Evolutionary conservation across 331 rosid species (phyloP).

Genomic region (Malus hybrid): DNA sequence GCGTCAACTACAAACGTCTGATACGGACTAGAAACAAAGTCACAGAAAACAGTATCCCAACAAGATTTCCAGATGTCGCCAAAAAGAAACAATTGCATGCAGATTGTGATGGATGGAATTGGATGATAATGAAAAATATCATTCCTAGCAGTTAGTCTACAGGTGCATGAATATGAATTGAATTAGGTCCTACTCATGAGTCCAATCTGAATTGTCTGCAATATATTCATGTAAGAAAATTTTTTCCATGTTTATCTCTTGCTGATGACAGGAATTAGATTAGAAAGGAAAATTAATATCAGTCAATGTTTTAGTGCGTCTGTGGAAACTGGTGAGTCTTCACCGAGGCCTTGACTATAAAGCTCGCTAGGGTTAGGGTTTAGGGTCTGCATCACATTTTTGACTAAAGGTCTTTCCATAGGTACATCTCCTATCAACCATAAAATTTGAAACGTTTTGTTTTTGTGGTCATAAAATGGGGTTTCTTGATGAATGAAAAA

Average conservation of each 20-base stretch:
- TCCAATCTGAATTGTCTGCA: neutral
- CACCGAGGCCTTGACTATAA: too few species aligned
- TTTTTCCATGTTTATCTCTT: neutral
- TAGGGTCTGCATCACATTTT: too few species aligned
- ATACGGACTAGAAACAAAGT: neutral
- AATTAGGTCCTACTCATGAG: neutral
- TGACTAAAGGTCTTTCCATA: too few species aligned
- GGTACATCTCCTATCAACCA: too few species aligned
- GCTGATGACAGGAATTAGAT: neutral
- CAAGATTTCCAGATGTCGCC: neutral
- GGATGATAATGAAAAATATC: too few species aligned
- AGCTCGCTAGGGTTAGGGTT: too few species aligned
- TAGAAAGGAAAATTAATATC: neutral
- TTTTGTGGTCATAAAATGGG: too few species aligned
- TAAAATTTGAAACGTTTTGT: too few species aligned
- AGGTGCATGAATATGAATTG: neutral
- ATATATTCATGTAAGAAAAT: neutral
- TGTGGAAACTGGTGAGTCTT: too few species aligned
- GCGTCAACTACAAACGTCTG: too few species aligned
- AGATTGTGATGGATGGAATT: neutral
- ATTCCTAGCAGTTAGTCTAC: too few species aligned
- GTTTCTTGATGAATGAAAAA: too few species aligned
- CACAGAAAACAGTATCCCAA: neutral
- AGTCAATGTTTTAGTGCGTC: neutral
- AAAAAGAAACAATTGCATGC: neutral